Conservation (phyloP, 192 early-diverging fungal genomes). For the Backusella tarrabulga region DNA sequence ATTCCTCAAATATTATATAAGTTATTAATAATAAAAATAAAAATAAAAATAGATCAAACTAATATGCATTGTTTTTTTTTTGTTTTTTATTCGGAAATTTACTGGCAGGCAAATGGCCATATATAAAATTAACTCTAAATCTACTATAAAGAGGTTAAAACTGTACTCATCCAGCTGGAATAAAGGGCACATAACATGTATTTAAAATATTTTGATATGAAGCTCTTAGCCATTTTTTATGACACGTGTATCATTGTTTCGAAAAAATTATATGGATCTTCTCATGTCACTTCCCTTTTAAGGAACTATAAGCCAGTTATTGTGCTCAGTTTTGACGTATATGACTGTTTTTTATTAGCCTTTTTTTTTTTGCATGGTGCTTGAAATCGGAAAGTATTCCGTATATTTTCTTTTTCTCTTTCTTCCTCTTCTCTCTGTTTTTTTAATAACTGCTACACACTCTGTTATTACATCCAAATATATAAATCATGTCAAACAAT, state of each 20-base stretch:
- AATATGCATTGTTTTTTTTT: background rate
- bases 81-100: too few relatives aligned
- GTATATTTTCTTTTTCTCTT: background rate
- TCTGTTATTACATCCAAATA: background rate
- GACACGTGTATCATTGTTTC: too few relatives aligned
- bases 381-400: background rate
- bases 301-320: background rate
- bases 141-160: too few relatives aligned
- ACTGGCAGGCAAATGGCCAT: too few relatives aligned
- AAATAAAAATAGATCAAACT: background rate
- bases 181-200: too few relatives aligned
- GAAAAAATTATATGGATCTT: background rate
- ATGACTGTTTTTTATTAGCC: background rate
- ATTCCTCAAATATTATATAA: background rate
- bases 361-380: background rate
- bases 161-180: too few relatives aligned
- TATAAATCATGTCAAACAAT: slow-evolving; percentile 54
- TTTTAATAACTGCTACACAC: background rate
- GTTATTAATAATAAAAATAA: background rate
- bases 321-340: background rate
- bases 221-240: too few relatives aligned
- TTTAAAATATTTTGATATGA: too few relatives aligned
- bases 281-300: background rate
- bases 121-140: too few relatives aligned
- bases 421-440: background rate